These are phyloP conservation scores for Royoungia palumana DNA, from an alignment of 768 basidiomycete genomes.

Conservation along the genomic window DNA sequence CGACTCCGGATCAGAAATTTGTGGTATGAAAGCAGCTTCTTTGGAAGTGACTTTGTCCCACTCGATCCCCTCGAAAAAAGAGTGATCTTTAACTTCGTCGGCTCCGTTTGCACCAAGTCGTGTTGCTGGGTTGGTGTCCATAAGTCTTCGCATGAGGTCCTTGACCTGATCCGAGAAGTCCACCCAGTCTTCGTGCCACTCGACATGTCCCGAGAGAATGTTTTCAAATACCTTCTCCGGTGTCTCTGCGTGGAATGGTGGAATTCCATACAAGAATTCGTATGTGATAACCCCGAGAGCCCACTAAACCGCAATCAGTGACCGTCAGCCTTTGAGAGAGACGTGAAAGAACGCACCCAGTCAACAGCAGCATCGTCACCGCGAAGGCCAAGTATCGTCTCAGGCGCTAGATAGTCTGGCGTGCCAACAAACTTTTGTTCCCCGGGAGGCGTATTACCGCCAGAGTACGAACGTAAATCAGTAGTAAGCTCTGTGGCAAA, in stretches of 20 bases:
- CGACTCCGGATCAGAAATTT: slow-evolving; percentile 92
- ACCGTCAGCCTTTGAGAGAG: slow-evolving; percentile 4
- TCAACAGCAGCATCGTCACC: slow-evolving; percentile 95
- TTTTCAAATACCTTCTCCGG: slow-evolving; percentile 99
- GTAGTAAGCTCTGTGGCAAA: slow-evolving; percentile 84
- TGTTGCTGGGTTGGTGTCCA: slow-evolving; percentile 73
- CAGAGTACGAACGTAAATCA: slow-evolving; percentile 70
- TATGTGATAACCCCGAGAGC: slow-evolving; percentile 97
- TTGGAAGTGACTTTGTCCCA: slow-evolving; percentile 89
- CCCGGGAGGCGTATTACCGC: slow-evolving; percentile 64
- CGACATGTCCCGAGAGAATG: slow-evolving; percentile 88
- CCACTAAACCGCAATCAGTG: slow-evolving; percentile 60
- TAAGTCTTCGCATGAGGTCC: slow-evolving; percentile 84
- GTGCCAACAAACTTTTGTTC: slow-evolving; percentile 97
- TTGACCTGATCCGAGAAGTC: slow-evolving; percentile 82
- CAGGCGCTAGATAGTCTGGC: slow-evolving; percentile 95
- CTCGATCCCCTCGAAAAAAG: slow-evolving; percentile 86
- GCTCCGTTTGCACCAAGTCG: slow-evolving; percentile 87
- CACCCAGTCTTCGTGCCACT: slow-evolving; percentile 95
- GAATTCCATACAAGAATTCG: slow-evolving; percentile 95
- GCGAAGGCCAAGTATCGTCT: slow-evolving; percentile 91
- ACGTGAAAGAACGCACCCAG: slow-evolving; percentile 63
- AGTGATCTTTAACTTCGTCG: slow-evolving; percentile 88
- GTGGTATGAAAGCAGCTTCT: slow-evolving; percentile 94
- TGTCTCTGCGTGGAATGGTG: slow-evolving; percentile 96